Evolutionary conservation across 116 monocot genomes (phyloP), one percentile per base, ranked within the genome.

Genomic region (Trichopus zeylanicus): DNA sequence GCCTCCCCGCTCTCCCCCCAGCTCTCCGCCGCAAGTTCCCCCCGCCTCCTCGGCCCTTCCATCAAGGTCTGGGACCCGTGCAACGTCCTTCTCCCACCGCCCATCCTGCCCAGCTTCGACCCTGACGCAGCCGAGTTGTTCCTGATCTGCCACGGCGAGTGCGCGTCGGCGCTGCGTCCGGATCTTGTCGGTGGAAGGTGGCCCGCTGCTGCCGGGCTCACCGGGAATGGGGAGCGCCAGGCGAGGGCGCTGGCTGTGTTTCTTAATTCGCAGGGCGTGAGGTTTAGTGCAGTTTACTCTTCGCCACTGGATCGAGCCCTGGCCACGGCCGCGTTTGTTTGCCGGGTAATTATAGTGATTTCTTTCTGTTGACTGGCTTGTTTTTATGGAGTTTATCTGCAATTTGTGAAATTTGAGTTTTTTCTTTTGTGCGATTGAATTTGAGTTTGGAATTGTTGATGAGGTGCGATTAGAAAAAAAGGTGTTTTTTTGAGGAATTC

Each of bases 141-240:
- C 53, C 65, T 95, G 53, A 70, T 95, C 24, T 59, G 61, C 35
- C 90, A 86, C 25, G 95, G 95, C 20, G 90, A 95, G 70, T 76
- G 83, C 58, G 76, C 55, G 19, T 61, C 70, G 9, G 56, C 55
- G 47, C 57, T 81, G 38, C 74, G 90, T 25, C 81, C 81, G 34
- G 95, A 89, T 76, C 78, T 95, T 49, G 75, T 95, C 26, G 78
- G 70, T 10, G 95, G 95, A 20, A 59, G 95, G 72, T 89, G 89
- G 83, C 51, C 90, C 4, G 71, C 69, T 7, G 77, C 90, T n/a
- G n/a, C n/a, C 15, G 70, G 49, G 60, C 74, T 95, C 39, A 97
- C 97, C 0, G 81, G 77, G 38, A 79, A 74, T 18, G 97, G 91
- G 59, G 97, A 97, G 74, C 65, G 97, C 32, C 87, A 91, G 79